phyloP scores from a whole-genome alignment of 2,329 filamentous ascomycete species.

The Alternaria sp. region DNA sequence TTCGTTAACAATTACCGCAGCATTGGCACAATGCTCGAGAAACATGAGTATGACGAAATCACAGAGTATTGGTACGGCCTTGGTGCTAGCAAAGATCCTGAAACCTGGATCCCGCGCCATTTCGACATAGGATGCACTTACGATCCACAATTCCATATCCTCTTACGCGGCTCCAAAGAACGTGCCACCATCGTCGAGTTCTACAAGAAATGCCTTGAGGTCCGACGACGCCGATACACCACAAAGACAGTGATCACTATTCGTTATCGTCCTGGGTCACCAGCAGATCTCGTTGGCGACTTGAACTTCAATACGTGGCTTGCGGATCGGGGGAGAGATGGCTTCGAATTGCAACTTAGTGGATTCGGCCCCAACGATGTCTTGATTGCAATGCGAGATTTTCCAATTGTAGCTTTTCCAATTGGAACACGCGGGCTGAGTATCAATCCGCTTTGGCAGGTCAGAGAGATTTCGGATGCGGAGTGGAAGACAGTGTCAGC shows the following conservation, averaged over 20 bases:
- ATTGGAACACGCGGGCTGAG: rapidly evolving
- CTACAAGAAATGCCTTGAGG: background rate
- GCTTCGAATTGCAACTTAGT: background rate
- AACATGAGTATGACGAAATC: background rate
- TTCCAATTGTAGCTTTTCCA: background rate
- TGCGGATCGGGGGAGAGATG: background rate
- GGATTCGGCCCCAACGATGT: background rate
- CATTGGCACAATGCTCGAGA: background rate
- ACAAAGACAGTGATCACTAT: background rate
- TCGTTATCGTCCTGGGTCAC: background rate
- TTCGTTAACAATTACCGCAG: background rate
- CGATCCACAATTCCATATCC: too few relatives aligned
- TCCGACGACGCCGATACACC: background rate
- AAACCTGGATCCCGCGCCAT: background rate
- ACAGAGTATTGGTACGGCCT: background rate
- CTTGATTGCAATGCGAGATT: background rate
- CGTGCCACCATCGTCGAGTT: background rate
- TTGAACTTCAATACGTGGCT: background rate
- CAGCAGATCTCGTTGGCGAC: background rate
- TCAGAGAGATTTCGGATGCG: background rate
- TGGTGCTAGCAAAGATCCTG: background rate
- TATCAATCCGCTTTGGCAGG: background rate
- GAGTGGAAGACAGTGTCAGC: background rate
- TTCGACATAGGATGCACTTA: background rate
- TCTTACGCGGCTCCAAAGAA: too few relatives aligned